phyloP scores from a whole-genome alignment of 768 basidiomycete genomes.

The Suillus sp. region DNA sequence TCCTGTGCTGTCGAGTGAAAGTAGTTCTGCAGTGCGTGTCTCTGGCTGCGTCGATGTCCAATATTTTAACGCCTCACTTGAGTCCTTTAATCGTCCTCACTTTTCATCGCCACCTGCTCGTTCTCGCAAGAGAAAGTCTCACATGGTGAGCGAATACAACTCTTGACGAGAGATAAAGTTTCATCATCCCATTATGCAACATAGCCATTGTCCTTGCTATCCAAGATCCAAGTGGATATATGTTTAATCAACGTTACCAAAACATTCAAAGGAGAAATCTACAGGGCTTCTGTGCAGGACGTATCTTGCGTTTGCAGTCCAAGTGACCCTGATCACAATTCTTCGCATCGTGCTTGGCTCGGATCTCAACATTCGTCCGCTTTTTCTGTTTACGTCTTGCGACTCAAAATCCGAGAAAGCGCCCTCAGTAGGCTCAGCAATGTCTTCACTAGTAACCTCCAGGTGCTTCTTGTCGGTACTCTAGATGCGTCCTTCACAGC shows the following conservation, averaged over 20 bases:
- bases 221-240: slow-evolving; percentile 44
- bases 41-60: background rate
- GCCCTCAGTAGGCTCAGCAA: slow-evolving; percentile 46
- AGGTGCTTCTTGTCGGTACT: slow-evolving; percentile 38
- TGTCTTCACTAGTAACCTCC: slow-evolving; percentile 31
- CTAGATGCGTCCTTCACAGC: slow-evolving; percentile 38
- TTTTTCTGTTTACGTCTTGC: slow-evolving; percentile 48
- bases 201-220: slow-evolving; percentile 51
- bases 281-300: slow-evolving; percentile 46
- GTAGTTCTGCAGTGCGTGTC: slow-evolving; percentile 4
- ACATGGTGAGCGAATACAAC: slow-evolving; percentile 18
- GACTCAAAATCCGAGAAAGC: slow-evolving; percentile 43
- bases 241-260: slow-evolving; percentile 49
- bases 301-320: slow-evolving; percentile 44
- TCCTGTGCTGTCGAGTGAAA: background rate
- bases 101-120: slow-evolving; percentile 14
- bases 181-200: background rate
- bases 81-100: slow-evolving; percentile 25
- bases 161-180: background rate
- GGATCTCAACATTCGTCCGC: slow-evolving; percentile 43
- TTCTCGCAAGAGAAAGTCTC: slow-evolving; percentile 23
- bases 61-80: slow-evolving; percentile 4
- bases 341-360: slow-evolving; percentile 54
- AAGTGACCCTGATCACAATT: slow-evolving; percentile 47
- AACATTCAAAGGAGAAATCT: slow-evolving; percentile 37